Percentiles rank a stretch among this genome's conserved stretches.
These are phyloP conservation scores for Auricularia cornea DNA, from an alignment of 768 basidiomycete species.

Conservation along the genomic window DNA sequence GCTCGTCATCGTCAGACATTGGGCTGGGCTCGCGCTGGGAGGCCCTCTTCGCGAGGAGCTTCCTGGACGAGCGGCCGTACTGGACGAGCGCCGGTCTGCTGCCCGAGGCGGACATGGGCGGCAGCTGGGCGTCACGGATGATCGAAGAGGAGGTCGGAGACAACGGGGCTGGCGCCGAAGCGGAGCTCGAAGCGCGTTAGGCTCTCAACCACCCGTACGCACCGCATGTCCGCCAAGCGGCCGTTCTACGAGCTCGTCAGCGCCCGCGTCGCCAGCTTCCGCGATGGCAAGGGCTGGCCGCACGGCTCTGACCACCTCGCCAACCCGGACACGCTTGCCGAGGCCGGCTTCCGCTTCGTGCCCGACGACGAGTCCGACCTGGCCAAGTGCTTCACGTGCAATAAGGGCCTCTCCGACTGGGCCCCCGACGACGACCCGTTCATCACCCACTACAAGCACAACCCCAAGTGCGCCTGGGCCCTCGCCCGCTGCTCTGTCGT, in stretches of 20 bases:
- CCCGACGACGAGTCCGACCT: conserved; percentile 67
- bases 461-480: conserved; percentile 69
- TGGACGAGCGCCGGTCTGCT: neutral
- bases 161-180: no score
- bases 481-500: conserved; percentile 62
- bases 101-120: neutral
- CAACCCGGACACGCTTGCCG: conserved; percentile 66
- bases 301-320: conserved; percentile 58
- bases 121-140: neutral
- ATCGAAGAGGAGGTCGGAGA: no score
- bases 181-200: no score
- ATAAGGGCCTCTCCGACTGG: conserved; percentile 79
- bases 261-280: conserved; percentile 60
- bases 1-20: no score
- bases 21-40: no score
- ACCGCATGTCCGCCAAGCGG: conserved; percentile 4
- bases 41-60: neutral
- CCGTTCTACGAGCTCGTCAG: conserved; percentile 26
- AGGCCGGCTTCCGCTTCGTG: conserved; percentile 83
- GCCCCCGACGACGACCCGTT: conserved; percentile 79
- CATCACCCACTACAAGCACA: conserved; percentile 65
- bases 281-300: conserved; percentile 68
- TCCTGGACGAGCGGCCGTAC: neutral
- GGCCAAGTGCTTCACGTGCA: conserved; percentile 79
- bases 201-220: neutral